A percentile compares a stretch with the other conserved stretches of the same genome.
Evolutionary conservation across 495 filamentous ascomycete species (phyloP).

Genomic region (Friedmanniomyces simplex): DNA sequence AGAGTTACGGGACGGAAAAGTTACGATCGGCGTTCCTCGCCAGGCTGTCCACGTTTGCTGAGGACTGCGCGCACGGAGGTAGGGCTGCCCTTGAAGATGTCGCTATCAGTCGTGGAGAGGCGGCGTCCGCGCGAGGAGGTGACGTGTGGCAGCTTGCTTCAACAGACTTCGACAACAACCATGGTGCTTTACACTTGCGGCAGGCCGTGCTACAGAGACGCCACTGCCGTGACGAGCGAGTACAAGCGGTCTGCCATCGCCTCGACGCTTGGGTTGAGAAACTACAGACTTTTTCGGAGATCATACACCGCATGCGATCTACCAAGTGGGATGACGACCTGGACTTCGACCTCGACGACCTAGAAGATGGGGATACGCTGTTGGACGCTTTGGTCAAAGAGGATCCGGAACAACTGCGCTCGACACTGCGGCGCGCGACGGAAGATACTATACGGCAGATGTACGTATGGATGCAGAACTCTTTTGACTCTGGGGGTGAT

Average conservation of each 20-base stretch:
- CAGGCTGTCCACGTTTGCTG: not conserved
- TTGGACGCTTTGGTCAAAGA: conserved; percentile 56
- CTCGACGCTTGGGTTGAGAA: conserved; percentile 61
- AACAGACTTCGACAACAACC: conserved; percentile 40
- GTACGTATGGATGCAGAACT: conserved; percentile 41
- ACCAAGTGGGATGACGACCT: conserved; percentile 68
- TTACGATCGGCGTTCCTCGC: conserved; percentile 19
- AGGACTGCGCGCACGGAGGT: not conserved
- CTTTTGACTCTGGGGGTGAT: conserved; percentile 33
- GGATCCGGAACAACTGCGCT: conserved; percentile 56
- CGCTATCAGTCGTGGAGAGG: not conserved
- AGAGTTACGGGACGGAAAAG: conserved; percentile 20
- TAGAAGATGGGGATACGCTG: conserved; percentile 57
- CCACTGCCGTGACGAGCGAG: conserved; percentile 55
- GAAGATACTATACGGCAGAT: conserved; percentile 48
- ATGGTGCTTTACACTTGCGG: conserved; percentile 48
- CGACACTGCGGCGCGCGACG: conserved; percentile 49
- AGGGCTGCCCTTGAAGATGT: not conserved
- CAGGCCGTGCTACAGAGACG: conserved; percentile 40
- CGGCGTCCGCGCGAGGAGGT: not conserved
- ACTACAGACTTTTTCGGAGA: conserved; percentile 48
- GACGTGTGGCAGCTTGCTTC: conserved; percentile 35
- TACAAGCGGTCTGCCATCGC: conserved; percentile 45
- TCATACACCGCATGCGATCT: conserved; percentile 56
- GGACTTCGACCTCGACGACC: conserved; percentile 62